These are phyloP conservation scores for Pyronema omphalodes DNA, from an alignment of 495 filamentous ascomycete genomes.

Conservation along the genomic window DNA sequence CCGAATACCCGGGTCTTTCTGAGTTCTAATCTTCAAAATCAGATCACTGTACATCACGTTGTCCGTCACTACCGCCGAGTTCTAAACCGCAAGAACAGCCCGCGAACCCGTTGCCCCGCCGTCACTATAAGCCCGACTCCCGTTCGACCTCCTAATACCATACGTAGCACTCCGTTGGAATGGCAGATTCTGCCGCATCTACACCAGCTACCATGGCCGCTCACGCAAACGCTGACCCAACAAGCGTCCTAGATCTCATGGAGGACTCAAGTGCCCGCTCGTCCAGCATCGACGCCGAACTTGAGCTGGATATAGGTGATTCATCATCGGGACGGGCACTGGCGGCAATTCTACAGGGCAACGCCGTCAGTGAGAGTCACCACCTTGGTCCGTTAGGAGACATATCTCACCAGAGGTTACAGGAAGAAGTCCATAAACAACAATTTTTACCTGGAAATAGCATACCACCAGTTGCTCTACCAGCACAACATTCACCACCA, in stretches of 20 bases:
- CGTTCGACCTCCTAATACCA: no score
- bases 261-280: slow-evolving; percentile 5
- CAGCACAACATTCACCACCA: not conserved
- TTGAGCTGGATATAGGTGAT: no score
- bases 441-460: not conserved
- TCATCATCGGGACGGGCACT: slow-evolving; percentile 10
- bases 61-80: no score
- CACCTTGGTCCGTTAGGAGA: not conserved
- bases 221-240: slow-evolving; percentile 12
- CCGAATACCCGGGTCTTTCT: no score
- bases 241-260: slow-evolving; percentile 13
- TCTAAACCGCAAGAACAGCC: no score
- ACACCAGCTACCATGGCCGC: slow-evolving; percentile 16
- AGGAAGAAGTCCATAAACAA: slow-evolving; percentile 1
- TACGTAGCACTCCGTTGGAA: not conserved
- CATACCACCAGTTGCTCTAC: not conserved
- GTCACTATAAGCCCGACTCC: no score
- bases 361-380: slow-evolving; percentile 2
- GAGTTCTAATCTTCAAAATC: no score
- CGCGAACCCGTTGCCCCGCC: no score
- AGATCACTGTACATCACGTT: no score
- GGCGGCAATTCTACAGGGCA: slow-evolving; percentile 19
- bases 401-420: not conserved
- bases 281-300: no score
- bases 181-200: not conserved